Base-by-base conservation (phyloP, 176 grass and related monocot genomes). In the Triticum turgidum region DNA sequence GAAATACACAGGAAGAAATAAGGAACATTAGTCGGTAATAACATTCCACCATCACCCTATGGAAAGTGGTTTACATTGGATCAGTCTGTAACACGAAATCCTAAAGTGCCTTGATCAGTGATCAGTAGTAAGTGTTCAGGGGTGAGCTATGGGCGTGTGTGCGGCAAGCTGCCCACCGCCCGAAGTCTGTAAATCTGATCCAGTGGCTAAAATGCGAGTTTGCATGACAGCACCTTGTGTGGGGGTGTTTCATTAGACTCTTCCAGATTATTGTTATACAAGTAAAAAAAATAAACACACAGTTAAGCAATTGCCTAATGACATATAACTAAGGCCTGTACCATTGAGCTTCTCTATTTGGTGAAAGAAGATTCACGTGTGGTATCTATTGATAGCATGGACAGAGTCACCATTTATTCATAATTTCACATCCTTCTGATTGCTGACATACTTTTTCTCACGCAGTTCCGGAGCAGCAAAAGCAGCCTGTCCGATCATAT, bases 391-490 rank as follows among this genome's bases (percentile, higher is more conserved):
- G 69, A 79, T 73, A 51, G 30, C 87, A 87, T 89, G 58, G 74
- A 14, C 27, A 30, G 21, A 66, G 64, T 84, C 80, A 77, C 66
- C 65, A 22, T 27, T 75, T 75, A 54, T 84, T 84, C 45, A 84
- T 74, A 52, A 52, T 76, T 52, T 67, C 21, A 51, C 79, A 78
- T 85, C 42, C 11, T 86, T 90, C 45, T 61, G 73, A 86, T 79
- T 82, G 58, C 61, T 78, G 58, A 71, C 2, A 42, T 85, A 80
- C 17, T 11, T 89, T 82, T 80, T 61, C 61, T 42, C 56, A 25
- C 88, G 17, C 83, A 92, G 79, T 92, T 81, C 84, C 85, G 59
- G 87, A 90, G 85, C 94, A 92, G 84, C 92, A 91, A 83, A 96
- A 96, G 85, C 87, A 86, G 56, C 87, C 76, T 68, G 64, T 80